Evolutionary conservation across 1,284 basidiomycete species (phyloP).

Genomic region (Heliocybe sulcata): DNA sequence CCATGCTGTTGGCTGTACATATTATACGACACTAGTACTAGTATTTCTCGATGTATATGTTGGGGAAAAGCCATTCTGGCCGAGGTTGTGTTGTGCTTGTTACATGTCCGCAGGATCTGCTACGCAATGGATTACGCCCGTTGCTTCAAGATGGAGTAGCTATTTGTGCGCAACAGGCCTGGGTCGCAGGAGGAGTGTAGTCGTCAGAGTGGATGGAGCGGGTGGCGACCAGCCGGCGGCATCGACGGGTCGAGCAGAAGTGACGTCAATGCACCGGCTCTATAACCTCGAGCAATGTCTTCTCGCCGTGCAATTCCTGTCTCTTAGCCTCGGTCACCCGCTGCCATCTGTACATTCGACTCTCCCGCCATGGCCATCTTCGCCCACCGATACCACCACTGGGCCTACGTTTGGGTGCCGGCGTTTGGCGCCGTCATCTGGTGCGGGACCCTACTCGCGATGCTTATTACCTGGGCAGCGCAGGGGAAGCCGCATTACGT

Average conservation of each 20-base stretch:
- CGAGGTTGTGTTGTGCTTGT: no score
- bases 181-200: background rate
- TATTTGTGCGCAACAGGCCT: no score
- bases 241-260: background rate
- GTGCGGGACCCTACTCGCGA: constrained; percentile 56
- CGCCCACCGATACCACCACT: constrained; percentile 33
- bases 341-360: background rate
- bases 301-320: background rate
- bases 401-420: constrained; percentile 60
- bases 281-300: background rate
- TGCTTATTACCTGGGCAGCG: constrained; percentile 61
- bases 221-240: background rate
- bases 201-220: no score
- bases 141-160: no score
- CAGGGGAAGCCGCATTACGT: constrained; percentile 40
- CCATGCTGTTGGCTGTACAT: no score
- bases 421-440: constrained; percentile 51
- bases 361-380: constrained; percentile 10
- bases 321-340: background rate
- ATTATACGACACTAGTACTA: no score
- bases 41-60: no score
- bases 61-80: no score
- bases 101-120: no score
- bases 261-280: background rate
- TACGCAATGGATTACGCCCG: no score